Conservation (phyloP, 129 eudicot species). For the Calendula officinalis region DNA sequence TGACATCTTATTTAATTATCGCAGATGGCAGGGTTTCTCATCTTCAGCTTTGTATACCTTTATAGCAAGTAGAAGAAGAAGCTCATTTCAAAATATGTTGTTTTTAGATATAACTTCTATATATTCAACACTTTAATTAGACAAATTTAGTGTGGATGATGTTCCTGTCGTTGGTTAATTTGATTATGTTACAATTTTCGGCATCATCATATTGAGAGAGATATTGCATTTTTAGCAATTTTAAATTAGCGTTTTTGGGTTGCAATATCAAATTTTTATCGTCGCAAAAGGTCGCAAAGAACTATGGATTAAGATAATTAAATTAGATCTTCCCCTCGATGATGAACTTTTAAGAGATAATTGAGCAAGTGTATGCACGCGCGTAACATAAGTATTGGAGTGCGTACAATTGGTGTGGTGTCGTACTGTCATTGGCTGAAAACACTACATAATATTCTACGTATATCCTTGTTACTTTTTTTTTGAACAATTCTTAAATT, state of each 20-base stretch:
- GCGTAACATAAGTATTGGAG: too few relatives aligned
- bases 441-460: too few relatives aligned
- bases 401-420: too few relatives aligned
- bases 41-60: constrained; percentile 65
- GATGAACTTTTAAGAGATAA: too few relatives aligned
- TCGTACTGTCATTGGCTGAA: too few relatives aligned
- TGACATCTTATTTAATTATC: constrained; percentile 8
- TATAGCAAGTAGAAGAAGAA: constrained; percentile 67
- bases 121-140: constrained; percentile 11
- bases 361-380: too few relatives aligned
- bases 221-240: constrained; percentile 10
- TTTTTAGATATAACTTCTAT: constrained; percentile 9
- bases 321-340: too few relatives aligned
- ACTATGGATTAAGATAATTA: too few relatives aligned
- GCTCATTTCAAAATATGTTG: constrained; percentile 5
- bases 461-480: too few relatives aligned
- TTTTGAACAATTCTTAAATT: too few relatives aligned
- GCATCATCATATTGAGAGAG: background rate
- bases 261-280: too few relatives aligned
- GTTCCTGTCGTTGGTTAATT: background rate
- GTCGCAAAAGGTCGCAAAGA: too few relatives aligned
- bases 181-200: constrained; percentile 16
- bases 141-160: constrained; percentile 20
- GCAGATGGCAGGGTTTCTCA: constrained; percentile 81
- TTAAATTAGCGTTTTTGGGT: background rate